phyloP scores from a whole-genome alignment of 108 stramenopile species.

The Pseudonitzschia multiseries region DNA sequence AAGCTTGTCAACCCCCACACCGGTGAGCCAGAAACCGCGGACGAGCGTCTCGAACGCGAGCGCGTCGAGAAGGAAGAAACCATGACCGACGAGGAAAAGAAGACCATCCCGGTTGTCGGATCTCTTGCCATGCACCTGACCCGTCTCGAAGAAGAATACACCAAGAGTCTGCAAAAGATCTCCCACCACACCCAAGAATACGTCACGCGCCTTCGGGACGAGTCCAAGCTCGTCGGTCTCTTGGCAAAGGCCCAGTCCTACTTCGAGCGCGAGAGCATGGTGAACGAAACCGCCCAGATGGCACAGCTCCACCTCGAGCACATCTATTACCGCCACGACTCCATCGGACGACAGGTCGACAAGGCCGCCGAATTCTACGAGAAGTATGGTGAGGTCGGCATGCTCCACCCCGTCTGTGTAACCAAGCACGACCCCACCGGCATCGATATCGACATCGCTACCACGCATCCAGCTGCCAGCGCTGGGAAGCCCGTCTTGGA shows the following conservation, averaged over 20 bases:
- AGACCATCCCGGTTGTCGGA: conserved; percentile 86
- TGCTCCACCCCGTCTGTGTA: conserved; percentile 85
- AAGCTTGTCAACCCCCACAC: conserved; percentile 82
- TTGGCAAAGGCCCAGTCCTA: conserved; percentile 78
- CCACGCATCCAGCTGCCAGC: conserved; percentile 70
- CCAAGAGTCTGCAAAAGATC: conserved; percentile 90
- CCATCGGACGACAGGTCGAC: conserved; percentile 87
- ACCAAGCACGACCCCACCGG: conserved; percentile 33
- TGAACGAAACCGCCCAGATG: conserved; percentile 69
- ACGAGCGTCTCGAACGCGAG: conserved; percentile 82
- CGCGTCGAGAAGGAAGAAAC: conserved; percentile 75
- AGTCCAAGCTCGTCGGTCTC: conserved; percentile 80
- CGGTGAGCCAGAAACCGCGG: conserved; percentile 78
- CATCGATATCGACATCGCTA: conserved; percentile 32
- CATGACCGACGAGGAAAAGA: conserved; percentile 75
- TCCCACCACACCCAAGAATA: conserved; percentile 94
- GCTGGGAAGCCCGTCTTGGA: conserved; percentile 61
- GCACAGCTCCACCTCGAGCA: conserved; percentile 88
- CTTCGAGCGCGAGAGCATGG: conserved; percentile 73
- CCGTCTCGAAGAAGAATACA: conserved; percentile 95
- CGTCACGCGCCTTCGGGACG: conserved; percentile 88
- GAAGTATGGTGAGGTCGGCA: conserved; percentile 54
- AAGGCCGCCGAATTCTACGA: conserved; percentile 69
- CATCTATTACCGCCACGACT: conserved; percentile 96
- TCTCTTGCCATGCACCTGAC: conserved; percentile 78